Evolutionary conservation across 768 basidiomycete genomes (phyloP), one percentile per base, ranked within the genome.

Genomic region (Agaricus subrufescens): DNA sequence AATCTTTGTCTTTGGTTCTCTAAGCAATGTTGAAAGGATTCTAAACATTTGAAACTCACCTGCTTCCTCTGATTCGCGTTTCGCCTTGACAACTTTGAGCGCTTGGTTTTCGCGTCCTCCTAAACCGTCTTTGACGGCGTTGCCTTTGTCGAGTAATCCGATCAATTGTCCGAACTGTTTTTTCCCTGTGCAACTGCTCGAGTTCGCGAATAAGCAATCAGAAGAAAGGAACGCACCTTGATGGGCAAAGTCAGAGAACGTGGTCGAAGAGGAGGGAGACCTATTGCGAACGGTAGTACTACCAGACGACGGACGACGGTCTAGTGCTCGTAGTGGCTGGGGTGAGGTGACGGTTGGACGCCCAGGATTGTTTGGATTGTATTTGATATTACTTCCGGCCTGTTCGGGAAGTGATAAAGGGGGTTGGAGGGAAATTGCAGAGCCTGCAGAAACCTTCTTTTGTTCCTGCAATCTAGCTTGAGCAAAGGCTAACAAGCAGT

Each of bases 51-150:
- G 26, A 3, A 25, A 54, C 78, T 59, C 56, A 89, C 92, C 90
- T 57, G 94, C 93, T 68, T 96, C 94, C 37, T 96, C 94, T 4
- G 89, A 86, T 61, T 97, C 94, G 48, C 94, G 78, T 71, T 94
- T 95, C 25, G 89, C 84, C 40, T 88, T 85, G 15, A 92, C 89
- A 26, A 84, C 80, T 50, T 86, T 82, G 58, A 94, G 73, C 1
- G 92, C 86, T 52, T 75, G 76, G 57, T 78, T 87, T 63, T 86
- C 82, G 34, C 84, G 78, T 11, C 79, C 78, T 30, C 82, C 81
- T 48, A 81, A 65, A 10, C 75, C 71, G 58, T 89, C 87, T 61
- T 85, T 87, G 19, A 78, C 78, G 61, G 78, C 75, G 38, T 80
- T 81, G 55, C 86, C 83, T 67, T 91, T 89, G 68, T 91, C 92